A percentile compares a stretch with the other conserved stretches of the same genome.
These are phyloP conservation scores for Epichloe festucae DNA, from an alignment of 2,329 filamentous ascomycete genomes.

Conservation along the genomic window DNA sequence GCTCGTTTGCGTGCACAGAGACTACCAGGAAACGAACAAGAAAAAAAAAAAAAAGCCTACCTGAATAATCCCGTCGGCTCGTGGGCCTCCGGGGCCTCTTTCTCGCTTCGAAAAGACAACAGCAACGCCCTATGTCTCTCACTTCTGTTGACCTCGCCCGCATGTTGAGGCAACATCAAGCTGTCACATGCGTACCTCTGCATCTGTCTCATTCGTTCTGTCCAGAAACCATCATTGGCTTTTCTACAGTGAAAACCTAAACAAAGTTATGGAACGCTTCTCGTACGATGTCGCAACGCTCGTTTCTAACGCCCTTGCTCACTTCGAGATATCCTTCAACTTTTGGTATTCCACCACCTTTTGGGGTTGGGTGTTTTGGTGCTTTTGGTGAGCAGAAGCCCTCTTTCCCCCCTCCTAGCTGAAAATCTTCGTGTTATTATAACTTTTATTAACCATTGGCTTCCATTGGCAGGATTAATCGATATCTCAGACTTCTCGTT, in stretches of 20 bases:
- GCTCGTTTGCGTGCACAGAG: constrained; percentile 1
- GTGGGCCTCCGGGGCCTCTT: neutral
- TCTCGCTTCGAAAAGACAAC: neutral
- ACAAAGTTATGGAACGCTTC: neutral
- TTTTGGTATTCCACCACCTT: constrained; percentile 32
- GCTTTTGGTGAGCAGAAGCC: constrained; percentile 32
- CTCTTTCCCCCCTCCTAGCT: neutral
- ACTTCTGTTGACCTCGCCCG: neutral
- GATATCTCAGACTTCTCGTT: constrained; percentile 74
- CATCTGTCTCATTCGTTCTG: neutral
- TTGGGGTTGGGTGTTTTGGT: constrained; percentile 31
- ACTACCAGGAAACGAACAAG: neutral
- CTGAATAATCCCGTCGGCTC: neutral
- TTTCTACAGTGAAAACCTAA: neutral
- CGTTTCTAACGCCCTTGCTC: constrained; percentile 3
- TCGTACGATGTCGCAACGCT: constrained; percentile 7
- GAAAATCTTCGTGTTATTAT: neutral
- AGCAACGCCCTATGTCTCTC: neutral
- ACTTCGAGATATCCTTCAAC: constrained; percentile 14
- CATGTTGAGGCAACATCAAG: neutral
- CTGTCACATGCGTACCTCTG: neutral
- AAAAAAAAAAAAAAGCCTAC: neutral
- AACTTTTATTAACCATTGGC: neutral
- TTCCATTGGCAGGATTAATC: constrained; percentile 52
- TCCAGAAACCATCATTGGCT: neutral